These are phyloP conservation scores for Gentiana dahurica DNA, from an alignment of 257 asterid species.

Conservation along the genomic window DNA sequence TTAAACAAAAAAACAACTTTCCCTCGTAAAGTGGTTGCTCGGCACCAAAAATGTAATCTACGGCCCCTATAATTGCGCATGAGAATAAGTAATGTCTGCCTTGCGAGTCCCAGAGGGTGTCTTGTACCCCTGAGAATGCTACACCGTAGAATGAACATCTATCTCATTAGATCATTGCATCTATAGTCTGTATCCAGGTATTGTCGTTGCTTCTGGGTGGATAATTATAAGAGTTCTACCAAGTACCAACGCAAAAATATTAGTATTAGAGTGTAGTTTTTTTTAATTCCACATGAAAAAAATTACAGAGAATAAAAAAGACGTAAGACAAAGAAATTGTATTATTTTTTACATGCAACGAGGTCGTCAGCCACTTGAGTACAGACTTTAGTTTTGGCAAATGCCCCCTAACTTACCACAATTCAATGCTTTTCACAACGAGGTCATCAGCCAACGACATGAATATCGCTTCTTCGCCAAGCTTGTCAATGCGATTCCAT, in stretches of 20 bases:
- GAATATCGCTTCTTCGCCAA: constrained; percentile 19
- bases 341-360: no score
- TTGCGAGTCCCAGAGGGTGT: constrained; percentile 55
- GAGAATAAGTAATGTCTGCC: constrained; percentile 56
- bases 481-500: constrained; percentile 15
- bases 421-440: no score
- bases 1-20: background rate
- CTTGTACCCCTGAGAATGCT: constrained; percentile 53
- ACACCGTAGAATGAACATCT: constrained; percentile 38
- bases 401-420: no score
- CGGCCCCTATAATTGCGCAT: constrained; percentile 52
- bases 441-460: no score
- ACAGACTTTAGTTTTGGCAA: no score
- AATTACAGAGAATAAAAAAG: no score
- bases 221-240: constrained; percentile 51
- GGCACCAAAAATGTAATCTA: constrained; percentile 68
- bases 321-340: no score
- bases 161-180: constrained; percentile 51
- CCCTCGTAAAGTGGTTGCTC: constrained; percentile 81
- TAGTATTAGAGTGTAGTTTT: no score
- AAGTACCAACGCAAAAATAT: no score
- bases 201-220: constrained; percentile 20
- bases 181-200: constrained; percentile 28
- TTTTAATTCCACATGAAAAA: no score
- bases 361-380: no score